A percentile compares a stretch with the other conserved stretches of the same genome.
Evolutionary conservation across 257 asterid species (phyloP).

Genomic region (Nicotiana sylvestris): DNA sequence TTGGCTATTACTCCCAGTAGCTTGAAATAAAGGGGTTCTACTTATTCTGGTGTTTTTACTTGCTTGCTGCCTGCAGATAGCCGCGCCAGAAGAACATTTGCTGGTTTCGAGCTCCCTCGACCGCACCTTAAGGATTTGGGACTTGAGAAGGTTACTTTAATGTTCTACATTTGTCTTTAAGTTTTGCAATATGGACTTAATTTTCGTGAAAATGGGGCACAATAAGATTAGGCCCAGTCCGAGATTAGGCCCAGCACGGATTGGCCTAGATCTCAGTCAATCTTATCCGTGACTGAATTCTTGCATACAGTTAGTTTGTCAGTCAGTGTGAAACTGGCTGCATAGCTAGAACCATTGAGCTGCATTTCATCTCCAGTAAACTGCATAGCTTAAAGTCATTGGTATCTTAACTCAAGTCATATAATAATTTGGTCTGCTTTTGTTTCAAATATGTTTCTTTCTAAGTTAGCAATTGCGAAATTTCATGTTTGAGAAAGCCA

Average conservation of each 20-base stretch:
- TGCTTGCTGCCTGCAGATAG: conserved; percentile 57
- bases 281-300: not conserved
- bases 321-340: not conserved
- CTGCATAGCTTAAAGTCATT: not conserved
- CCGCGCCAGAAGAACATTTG: conserved; percentile 67
- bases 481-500: not conserved
- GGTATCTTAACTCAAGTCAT: not conserved
- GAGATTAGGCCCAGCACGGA: not conserved
- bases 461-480: not conserved
- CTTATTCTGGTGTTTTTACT: conserved; percentile 4
- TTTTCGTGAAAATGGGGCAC: not conserved
- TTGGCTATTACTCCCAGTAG: not conserved
- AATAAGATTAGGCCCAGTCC: not conserved
- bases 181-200: not conserved
- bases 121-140: conserved; percentile 83
- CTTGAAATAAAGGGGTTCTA: not conserved
- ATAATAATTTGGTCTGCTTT: not conserved
- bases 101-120: conserved; percentile 95
- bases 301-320: not conserved
- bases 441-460: not conserved
- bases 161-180: not conserved
- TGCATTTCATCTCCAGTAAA: not conserved
- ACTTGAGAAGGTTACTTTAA: conserved; percentile 71
- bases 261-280: not conserved
- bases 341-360: not conserved